phyloP scores from a whole-genome alignment of 768 basidiomycete species.

The Termitomyces sp. region DNA sequence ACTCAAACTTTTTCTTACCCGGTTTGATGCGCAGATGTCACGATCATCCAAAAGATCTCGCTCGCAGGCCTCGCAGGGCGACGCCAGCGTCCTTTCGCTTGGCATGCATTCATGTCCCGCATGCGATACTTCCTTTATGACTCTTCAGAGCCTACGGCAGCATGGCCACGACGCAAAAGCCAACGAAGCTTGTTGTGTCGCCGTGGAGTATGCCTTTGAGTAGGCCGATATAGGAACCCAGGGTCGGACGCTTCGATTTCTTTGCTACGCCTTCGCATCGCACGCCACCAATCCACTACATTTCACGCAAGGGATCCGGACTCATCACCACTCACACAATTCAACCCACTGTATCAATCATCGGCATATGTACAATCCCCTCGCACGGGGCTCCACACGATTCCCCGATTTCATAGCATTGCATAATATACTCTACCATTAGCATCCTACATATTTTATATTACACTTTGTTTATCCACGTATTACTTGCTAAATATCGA shows the following conservation, averaged over 20 bases:
- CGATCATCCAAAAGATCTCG: slow-evolving; percentile 57
- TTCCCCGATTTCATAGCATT: slow-evolving; percentile 7
- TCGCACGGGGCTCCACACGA: slow-evolving; percentile 3
- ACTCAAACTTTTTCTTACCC: slow-evolving; percentile 5
- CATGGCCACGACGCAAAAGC: slow-evolving; percentile 50
- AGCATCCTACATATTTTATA: slow-evolving; percentile 6
- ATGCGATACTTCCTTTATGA: slow-evolving; percentile 63
- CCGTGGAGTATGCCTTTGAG: slow-evolving; percentile 74
- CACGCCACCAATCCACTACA: slow-evolving; percentile 3
- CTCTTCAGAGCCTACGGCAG: slow-evolving; percentile 51
- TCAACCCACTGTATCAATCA: slow-evolving; percentile 14
- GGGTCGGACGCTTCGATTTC: slow-evolving; percentile 3
- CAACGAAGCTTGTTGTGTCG: slow-evolving; percentile 68
- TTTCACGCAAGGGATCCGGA: slow-evolving; percentile 5
- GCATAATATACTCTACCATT: slow-evolving; percentile 10
- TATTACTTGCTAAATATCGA: background rate
- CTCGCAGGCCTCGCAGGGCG: slow-evolving; percentile 27
- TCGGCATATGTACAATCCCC: slow-evolving; percentile 12
- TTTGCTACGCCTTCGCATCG: slow-evolving; percentile 2
- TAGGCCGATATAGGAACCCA: slow-evolving; percentile 4
- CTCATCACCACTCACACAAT: slow-evolving; percentile 11
- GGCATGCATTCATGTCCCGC: slow-evolving; percentile 65
- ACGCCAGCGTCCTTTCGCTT: slow-evolving; percentile 32
- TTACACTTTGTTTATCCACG: slow-evolving; percentile 7
- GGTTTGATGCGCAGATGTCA: slow-evolving; percentile 31